These are phyloP conservation scores for Plectosphaerella sp. DNA, from an alignment of 2,329 filamentous ascomycete species.

Conservation along the genomic window DNA sequence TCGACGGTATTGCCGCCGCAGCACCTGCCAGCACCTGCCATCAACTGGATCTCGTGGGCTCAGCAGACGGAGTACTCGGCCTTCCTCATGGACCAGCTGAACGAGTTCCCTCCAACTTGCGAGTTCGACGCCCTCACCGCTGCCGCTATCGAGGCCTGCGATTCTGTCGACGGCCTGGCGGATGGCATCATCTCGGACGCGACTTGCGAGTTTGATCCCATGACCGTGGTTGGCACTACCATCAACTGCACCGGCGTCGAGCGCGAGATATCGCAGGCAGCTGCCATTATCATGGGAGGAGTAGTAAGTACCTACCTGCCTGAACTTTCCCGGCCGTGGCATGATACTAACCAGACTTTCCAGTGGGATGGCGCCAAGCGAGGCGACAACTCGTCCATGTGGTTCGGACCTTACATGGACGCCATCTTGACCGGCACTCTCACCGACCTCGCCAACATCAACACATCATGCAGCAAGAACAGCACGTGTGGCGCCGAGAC, in stretches of 20 bases:
- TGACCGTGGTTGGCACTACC: constrained; percentile 8
- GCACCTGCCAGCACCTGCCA: constrained; percentile 9
- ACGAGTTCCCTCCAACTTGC: constrained; percentile 22
- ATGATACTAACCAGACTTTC: background rate
- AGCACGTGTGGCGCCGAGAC: no score
- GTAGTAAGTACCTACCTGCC: no score
- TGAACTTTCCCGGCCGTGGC: background rate
- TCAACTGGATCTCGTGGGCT: constrained; percentile 17
- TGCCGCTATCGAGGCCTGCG: constrained; percentile 27
- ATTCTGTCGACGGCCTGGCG: constrained; percentile 14
- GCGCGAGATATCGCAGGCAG: background rate
- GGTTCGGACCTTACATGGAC: background rate
- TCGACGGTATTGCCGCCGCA: constrained; percentile 34
- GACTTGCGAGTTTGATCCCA: constrained; percentile 15
- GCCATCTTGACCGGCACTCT: background rate
- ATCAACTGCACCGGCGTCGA: constrained; percentile 8
- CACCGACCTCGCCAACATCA: background rate
- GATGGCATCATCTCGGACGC: constrained; percentile 16
- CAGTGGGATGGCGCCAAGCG: background rate
- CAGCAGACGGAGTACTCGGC: background rate
- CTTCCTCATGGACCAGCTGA: background rate
- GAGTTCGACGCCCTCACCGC: constrained; percentile 27
- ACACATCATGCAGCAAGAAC: no score
- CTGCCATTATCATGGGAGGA: background rate
- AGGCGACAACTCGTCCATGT: background rate